phyloP scores from a whole-genome alignment of 805 yeast species.

The Starmerella tilneyi region DNA sequence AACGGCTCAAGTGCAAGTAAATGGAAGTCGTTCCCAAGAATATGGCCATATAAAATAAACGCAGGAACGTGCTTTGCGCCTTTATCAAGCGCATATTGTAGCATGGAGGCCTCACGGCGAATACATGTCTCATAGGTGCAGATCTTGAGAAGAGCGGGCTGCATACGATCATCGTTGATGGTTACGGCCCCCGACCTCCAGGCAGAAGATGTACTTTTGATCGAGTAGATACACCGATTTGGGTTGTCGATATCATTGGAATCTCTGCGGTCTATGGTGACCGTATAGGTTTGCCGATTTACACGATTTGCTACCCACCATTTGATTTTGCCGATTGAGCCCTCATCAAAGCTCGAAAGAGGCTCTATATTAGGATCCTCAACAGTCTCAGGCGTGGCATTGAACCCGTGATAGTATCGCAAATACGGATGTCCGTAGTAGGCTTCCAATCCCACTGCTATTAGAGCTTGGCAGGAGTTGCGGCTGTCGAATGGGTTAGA shows the following conservation, averaged over 20 bases:
- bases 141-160: background rate
- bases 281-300: background rate
- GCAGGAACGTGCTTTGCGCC: conserved; percentile 17
- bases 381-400: conserved; percentile 6
- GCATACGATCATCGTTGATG: background rate
- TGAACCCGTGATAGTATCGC: background rate
- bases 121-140: background rate
- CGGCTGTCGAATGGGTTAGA: conserved; percentile 17
- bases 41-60: conserved; percentile 20
- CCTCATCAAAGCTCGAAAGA: conserved; percentile 15
- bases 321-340: conserved; percentile 10
- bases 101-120: conserved; percentile 23
- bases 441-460: conserved; percentile 13
- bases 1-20: conserved; percentile 24
- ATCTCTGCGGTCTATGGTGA: background rate
- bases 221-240: background rate
- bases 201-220: background rate
- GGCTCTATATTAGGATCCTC: conserved; percentile 15
- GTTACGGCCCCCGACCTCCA: background rate
- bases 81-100: conserved; percentile 20
- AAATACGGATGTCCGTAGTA: conserved; percentile 1
- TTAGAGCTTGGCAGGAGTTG: conserved; percentile 2
- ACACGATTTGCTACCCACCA: conserved; percentile 18
- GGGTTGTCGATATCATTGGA: background rate
- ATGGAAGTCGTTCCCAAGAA: conserved; percentile 17